Percentiles rank a stretch among this genome's conserved stretches.
Evolutionary conservation across 768 basidiomycete genomes (phyloP).

Genomic region (Daedaleopsis sinensis): DNA sequence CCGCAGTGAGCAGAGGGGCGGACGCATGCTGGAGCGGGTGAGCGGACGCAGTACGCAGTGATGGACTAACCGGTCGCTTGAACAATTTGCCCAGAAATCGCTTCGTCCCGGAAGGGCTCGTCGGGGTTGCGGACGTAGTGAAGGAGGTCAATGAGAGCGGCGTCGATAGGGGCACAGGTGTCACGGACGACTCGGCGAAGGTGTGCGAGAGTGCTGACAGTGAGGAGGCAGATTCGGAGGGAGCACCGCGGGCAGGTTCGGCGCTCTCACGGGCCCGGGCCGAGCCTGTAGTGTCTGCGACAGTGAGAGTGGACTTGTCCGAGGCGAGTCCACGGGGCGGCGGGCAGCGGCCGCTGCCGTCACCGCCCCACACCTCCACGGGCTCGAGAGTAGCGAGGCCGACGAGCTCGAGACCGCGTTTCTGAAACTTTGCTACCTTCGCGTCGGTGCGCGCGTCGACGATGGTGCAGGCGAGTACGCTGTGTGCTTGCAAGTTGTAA

Average conservation of each 20-base stretch:
- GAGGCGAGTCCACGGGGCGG: conserved; percentile 15
- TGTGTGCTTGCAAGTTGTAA: conserved; percentile 87
- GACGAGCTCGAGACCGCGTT: conserved; percentile 58
- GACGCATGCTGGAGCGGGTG: conserved; percentile 4
- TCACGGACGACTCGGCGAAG: conserved; percentile 24
- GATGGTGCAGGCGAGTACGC: conserved; percentile 83
- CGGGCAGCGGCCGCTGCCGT: conserved; percentile 15
- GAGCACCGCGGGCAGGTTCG: conserved; percentile 15
- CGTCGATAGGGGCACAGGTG: conserved; percentile 4
- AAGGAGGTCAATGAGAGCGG: conserved; percentile 5
- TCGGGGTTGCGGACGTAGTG: conserved; percentile 22
- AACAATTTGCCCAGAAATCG: conserved; percentile 75
- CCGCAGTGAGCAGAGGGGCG: conserved; percentile 1
- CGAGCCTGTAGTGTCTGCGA: conserved; percentile 24
- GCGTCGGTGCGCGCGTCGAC: conserved; percentile 89
- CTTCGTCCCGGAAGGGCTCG: conserved; percentile 41
- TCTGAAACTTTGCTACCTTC: conserved; percentile 75
- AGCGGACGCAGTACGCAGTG: conserved; percentile 10
- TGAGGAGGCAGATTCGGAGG: conserved; percentile 38
- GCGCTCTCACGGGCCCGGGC: conserved; percentile 15
- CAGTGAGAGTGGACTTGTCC: conserved; percentile 25
- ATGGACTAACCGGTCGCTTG: conserved; percentile 43
- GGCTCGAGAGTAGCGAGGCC: conserved; percentile 79
- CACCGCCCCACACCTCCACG: conserved; percentile 66
- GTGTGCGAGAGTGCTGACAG: conserved; percentile 28